These are phyloP conservation scores for Eucommia ulmoides DNA, from an alignment of 257 asterid genomes.

Conservation along the genomic window DNA sequence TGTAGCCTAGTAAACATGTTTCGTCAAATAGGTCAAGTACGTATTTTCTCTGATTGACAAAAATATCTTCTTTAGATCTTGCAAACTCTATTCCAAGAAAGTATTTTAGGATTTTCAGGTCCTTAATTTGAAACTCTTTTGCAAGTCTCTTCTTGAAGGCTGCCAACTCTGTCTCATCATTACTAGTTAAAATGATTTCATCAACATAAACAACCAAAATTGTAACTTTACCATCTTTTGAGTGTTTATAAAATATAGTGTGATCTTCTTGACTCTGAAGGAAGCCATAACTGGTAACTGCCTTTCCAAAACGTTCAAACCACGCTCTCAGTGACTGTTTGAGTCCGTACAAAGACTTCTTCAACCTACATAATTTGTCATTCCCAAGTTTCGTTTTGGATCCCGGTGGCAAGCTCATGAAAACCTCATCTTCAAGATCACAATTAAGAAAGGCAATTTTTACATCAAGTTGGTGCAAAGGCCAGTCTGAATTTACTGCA, in stretches of 20 bases:
- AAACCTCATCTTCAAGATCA: background rate
- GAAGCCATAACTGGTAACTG: too few relatives aligned
- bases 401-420: background rate
- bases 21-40: background rate
- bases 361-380: background rate
- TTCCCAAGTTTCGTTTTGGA: background rate
- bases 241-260: too few relatives aligned
- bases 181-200: background rate
- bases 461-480: background rate
- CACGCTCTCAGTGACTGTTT: too few relatives aligned
- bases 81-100: too few relatives aligned
- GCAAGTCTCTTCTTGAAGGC: too few relatives aligned
- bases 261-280: too few relatives aligned
- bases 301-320: too few relatives aligned
- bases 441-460: background rate
- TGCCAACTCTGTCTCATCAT: too few relatives aligned
- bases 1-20: background rate
- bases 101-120: background rate
- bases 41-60: background rate
- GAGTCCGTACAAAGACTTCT: too few relatives aligned
- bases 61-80: background rate
- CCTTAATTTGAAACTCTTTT: background rate
- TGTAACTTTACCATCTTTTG: too few relatives aligned
- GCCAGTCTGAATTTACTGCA: background rate
- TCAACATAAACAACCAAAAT: too few relatives aligned